Evolutionary conservation across 179 eudicot genomes (phyloP), one percentile per base, ranked within the genome.

Genomic region (Actinidia arguta): DNA sequence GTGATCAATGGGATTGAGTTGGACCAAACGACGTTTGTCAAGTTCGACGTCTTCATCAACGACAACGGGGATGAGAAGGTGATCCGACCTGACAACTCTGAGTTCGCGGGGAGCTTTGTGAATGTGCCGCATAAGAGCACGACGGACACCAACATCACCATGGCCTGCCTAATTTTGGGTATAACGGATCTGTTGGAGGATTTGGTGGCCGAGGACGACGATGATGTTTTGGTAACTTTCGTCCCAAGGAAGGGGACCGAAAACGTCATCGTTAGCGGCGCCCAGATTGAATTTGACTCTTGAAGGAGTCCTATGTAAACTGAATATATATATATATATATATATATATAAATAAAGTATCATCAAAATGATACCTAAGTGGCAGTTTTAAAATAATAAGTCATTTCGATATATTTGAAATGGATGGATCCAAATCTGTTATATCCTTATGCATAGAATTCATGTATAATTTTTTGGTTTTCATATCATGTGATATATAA

Each of bases 61-160:
- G 97, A 90, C 8, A n/a, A n/a, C n/a, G 97, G 91, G 16, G 93
- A 92, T 44, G 94, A 92, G 50, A 82, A 69, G 68, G 76, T 78
- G 10, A 85, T 80, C 0, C 80, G 68, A 18, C 86, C 89, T 25
- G 86, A 88, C 0, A 84, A 83, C 78, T 85, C 85, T 0, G 97
- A 94, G 88, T 95, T 88, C 67, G 98, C 98, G 3, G 97, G 98
- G 27, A 95, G 97, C 42, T 95, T 90, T 54, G 93, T 92, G 85
- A 92, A 92, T 13, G 91, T 95, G 71, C 94, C 95, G 9, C 98
- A 90, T 62, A 88, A 81, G 44, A 89, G 78, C 84, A 78, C 46
- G 48, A 47, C 3, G 20, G 48, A 42, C 31, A 82, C 71, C 51
- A 81, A 82, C 66, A 88, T 39, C 83, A 82, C 79, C 58, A 91